Base-by-base conservation (phyloP, 768 basidiomycete species). In the Lyophyllum semitale region DNA sequence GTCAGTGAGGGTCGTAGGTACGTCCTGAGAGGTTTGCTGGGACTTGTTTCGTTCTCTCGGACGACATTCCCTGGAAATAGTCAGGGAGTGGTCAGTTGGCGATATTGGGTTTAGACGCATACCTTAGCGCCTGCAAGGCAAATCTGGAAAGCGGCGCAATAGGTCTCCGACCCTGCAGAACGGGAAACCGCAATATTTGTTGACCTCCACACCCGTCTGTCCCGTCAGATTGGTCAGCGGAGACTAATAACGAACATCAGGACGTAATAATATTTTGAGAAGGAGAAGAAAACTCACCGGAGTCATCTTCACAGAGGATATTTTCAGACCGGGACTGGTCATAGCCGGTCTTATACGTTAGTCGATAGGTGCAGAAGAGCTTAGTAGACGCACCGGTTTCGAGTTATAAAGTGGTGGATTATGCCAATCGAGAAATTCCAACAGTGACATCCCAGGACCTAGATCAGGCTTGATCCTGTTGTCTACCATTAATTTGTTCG, bases 181-280 rank as follows among this genome's bases (percentile, higher is more conserved):
- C 70, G 63, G 6, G 68, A 64, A 2, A 82, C 59, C 7, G 66
- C 61, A 41, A 71, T 62, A 18, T 75, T 65, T 3, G 73, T 71
- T 32, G 71, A 63, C 15, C 71, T 63, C 83, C 83, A 29, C 78
- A 80, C 0, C 84, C 83, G 57, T 85, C 83, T 0, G 83, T 84
- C 80, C 84, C 80, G 52, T 80, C 75, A 3, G 77, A 73, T 1
- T 66, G 66, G 15, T 54, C 46, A 2, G 48, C 3, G 12, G 70
- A 67, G 15, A 72, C 72, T 73, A 63, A 26, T 37, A 47, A 22
- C 54, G 33, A 29, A 26, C 47, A 40, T 49, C 8, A 51, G 23
- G 48, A 46, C 45, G 38, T 18, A 44, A 27, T 48, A 37, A 30
- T 25, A 26, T 30, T 26, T 13, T 23, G 22, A 48, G 2, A 48